phyloP scores from a whole-genome alignment of 257 asterid genomes.

The Rauvolfia tetraphylla region DNA sequence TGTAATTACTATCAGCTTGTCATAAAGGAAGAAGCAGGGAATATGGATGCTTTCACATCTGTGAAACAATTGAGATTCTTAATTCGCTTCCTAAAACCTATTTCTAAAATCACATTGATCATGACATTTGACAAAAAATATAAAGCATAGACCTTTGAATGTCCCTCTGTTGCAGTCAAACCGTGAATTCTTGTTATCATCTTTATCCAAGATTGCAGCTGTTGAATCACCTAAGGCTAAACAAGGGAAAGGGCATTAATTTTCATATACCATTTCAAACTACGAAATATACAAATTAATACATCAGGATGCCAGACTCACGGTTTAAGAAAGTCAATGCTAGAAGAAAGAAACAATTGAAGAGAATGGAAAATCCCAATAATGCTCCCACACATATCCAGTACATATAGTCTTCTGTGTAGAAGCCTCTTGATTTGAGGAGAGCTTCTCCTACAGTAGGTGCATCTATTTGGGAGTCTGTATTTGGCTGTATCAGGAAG shows the following conservation, averaged over 20 bases:
- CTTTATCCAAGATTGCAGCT: constrained; percentile 23
- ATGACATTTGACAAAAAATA: background rate
- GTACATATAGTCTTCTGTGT: constrained; percentile 36
- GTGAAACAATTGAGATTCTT: background rate
- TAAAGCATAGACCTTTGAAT: constrained; percentile 22
- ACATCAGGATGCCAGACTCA: constrained; percentile 13
- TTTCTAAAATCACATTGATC: background rate
- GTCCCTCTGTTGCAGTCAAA: constrained; percentile 4
- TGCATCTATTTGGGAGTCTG: constrained; percentile 35
- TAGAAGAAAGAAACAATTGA: constrained; percentile 34
- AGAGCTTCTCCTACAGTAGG: constrained; percentile 56
- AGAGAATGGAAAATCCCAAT: constrained; percentile 45
- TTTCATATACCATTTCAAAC: background rate
- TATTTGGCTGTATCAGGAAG: constrained; percentile 41
- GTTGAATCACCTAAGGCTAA: constrained; percentile 39
- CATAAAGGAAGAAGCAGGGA: background rate
- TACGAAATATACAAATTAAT: background rate
- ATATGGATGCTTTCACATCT: too few relatives aligned
- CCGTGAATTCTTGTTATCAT: constrained; percentile 20
- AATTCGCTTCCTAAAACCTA: background rate
- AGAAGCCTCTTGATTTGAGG: constrained; percentile 46
- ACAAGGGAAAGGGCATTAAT: constrained; percentile 9
- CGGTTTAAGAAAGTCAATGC: constrained; percentile 55
- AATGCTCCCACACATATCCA: constrained; percentile 49
- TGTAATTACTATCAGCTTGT: too few relatives aligned